Conservation (phyloP, 2,329 filamentous ascomycete genomes). For the Coniella vitis region DNA sequence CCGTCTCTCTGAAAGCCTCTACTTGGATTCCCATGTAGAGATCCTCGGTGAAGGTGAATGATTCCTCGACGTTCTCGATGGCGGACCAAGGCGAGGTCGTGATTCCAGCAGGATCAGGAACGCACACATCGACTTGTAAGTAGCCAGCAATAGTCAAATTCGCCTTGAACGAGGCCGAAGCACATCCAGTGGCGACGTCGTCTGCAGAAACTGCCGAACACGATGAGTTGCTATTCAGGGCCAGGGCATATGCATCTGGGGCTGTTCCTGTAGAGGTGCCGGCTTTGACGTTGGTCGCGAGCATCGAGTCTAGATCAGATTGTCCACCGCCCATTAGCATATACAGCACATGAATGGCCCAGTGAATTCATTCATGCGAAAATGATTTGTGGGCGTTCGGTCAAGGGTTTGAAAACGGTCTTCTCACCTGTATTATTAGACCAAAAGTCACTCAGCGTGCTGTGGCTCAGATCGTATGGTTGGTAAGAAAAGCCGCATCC, state of each 20-base stretch:
- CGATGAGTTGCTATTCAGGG: slow-evolving; percentile 1
- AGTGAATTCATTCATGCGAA: no score
- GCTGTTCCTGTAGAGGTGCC: not conserved
- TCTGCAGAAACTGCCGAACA: not conserved
- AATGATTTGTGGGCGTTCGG: no score
- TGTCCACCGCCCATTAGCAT: no score
- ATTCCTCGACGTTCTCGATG: not conserved
- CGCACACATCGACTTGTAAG: not conserved
- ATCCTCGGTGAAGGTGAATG: slow-evolving; percentile 8
- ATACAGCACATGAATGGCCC: no score
- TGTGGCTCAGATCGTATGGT: slow-evolving; percentile 5
- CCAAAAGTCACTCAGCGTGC: slow-evolving; percentile 6
- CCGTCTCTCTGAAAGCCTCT: no score
- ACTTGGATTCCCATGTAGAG: not conserved
- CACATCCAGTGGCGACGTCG: not conserved
- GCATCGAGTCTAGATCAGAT: slow-evolving; percentile 8
- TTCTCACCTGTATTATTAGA: no score
- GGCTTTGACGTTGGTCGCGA: not conserved
- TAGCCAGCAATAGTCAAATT: not conserved
- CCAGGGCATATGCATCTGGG: not conserved
- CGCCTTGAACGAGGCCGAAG: not conserved
- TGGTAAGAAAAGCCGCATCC: slow-evolving; percentile 3
- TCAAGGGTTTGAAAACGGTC: no score
- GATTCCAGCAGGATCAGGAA: not conserved
- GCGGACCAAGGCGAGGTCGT: not conserved